Base-by-base conservation (phyloP, 2,329 filamentous ascomycete species). In the Pseudogymnoascus sp. region DNA sequence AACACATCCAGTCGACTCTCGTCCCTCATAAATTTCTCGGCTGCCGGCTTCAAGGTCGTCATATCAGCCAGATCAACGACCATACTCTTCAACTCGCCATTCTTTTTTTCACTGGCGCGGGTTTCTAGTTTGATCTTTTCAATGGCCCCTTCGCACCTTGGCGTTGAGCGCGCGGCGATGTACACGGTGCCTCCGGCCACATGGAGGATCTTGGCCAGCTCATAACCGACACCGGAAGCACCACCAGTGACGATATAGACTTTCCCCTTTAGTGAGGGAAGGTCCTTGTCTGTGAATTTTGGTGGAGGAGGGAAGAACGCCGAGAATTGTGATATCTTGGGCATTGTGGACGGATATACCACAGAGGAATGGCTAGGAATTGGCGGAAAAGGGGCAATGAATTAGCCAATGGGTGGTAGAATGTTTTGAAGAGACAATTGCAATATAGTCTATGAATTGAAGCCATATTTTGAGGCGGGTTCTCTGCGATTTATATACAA, bases 131-230 rank as follows among this genome's bases (percentile, higher is more conserved):
- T 69, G 61, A 82, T 75, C 30, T 68, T 66, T 18, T 71, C 65
- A 57, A 82, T 78, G n/a, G 77, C 77, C 0, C 66, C 64, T 7
- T 73, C 68, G 30, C 72, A 77, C 62, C 77, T 76, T 6, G 71
- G 64, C 8, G 68, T 60, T 2, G 73, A 77, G 33, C 80, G 76
- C 4, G 75, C 76, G 1, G 78, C 78, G 30, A 83, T 69, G 66
- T 82, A 83, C 14, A 83, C 76, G 2, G 74, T 81, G 36, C 71
- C 80, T 41, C 79, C 77, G 11, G 73, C 74, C 2, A 68, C 66
- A 67, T 82, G 84, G 6, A 84, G 73, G 9, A 83, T 76, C 50
- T 76, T 76, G 39, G 71, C 72, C 6, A 82, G 73, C 63, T 81
- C 78, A 58, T 74, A 74, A 5, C 80, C 80, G 3, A 81, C 72